These are phyloP conservation scores for Thalassiosira livingstoniorum DNA, from an alignment of 352 stramenopile species.

Conservation along the genomic window DNA sequence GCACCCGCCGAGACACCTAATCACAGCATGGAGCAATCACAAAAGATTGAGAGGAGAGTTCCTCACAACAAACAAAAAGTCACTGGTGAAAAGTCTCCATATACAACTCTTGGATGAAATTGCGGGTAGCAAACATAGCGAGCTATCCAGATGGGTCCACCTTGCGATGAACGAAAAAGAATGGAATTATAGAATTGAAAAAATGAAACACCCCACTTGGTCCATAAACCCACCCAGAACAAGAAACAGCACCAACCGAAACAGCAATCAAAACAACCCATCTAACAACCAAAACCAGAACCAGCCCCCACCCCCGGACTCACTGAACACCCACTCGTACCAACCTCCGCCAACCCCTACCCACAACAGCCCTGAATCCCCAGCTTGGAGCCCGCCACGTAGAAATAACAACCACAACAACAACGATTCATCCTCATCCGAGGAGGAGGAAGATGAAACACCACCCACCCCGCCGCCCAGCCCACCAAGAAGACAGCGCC, in stretches of 20 bases:
- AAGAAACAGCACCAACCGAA: neutral
- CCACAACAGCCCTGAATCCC: neutral
- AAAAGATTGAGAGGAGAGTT: conserved; percentile 12
- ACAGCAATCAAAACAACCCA: neutral
- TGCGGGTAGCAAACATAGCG: neutral
- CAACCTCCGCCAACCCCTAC: neutral
- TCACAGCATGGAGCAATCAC: conserved; percentile 31
- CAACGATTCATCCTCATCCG: no score
- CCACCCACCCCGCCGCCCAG: no score
- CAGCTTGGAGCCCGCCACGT: neutral
- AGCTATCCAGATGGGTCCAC: no score
- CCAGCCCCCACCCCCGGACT: neutral
- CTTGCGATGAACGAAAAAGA: no score
- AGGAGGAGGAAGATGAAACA: no score
- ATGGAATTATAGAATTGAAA: no score
- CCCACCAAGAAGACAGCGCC: no score
- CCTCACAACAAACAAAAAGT: conserved; percentile 34
- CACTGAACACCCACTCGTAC: neutral
- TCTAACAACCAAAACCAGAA: neutral
- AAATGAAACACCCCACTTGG: no score
- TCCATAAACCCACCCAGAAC: neutral
- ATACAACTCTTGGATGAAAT: neutral
- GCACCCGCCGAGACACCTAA: conserved; percentile 2
- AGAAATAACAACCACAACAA: no score
- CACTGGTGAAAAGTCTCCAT: conserved; percentile 27